Evolutionary conservation across 192 early-diverging fungal genomes (phyloP).

Genomic region (Coemansia sp.): DNA sequence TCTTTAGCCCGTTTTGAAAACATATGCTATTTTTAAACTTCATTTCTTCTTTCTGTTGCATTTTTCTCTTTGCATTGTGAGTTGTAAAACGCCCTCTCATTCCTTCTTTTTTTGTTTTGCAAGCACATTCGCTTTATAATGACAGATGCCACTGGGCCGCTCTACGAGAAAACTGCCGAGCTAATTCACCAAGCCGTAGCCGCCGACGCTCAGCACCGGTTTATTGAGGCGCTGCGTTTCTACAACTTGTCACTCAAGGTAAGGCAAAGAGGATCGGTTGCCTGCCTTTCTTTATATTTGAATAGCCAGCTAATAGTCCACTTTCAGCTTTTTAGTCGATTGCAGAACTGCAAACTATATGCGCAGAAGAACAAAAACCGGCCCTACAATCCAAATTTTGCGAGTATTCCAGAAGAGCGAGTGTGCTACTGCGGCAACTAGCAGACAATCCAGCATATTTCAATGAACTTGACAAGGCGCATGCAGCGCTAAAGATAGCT

Average conservation of each 20-base stretch:
- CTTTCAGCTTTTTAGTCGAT: slow-evolving; percentile 9
- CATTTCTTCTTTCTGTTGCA: background rate
- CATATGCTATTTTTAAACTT: background rate
- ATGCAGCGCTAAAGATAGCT: slow-evolving; percentile 14
- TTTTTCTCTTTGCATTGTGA: background rate
- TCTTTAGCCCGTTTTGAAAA: slow-evolving; percentile 2
- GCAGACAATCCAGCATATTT: slow-evolving; percentile 8
- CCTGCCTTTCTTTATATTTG: no score
- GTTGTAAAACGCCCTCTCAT: background rate
- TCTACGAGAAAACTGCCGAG: slow-evolving; percentile 29
- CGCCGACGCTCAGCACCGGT: slow-evolving; percentile 26
- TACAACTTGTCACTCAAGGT: slow-evolving; percentile 34
- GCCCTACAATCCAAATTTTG: slow-evolving; percentile 31
- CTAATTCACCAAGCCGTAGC: slow-evolving; percentile 29
- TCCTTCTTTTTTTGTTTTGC: slow-evolving; percentile 1
- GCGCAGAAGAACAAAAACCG: slow-evolving; percentile 3
- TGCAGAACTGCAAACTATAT: slow-evolving; percentile 8
- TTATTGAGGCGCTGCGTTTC: slow-evolving; percentile 12
- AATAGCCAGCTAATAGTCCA: no score
- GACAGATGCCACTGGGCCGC: slow-evolving; percentile 17
- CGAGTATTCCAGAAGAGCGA: slow-evolving; percentile 35
- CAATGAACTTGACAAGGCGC: slow-evolving; percentile 16
- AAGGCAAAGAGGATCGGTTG: background rate
- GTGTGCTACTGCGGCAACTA: slow-evolving; percentile 21
- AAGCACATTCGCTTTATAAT: slow-evolving; percentile 4